Evolutionary conservation across 352 stramenopile species (phyloP).

Genomic region (Phytophthora podocarpi): DNA sequence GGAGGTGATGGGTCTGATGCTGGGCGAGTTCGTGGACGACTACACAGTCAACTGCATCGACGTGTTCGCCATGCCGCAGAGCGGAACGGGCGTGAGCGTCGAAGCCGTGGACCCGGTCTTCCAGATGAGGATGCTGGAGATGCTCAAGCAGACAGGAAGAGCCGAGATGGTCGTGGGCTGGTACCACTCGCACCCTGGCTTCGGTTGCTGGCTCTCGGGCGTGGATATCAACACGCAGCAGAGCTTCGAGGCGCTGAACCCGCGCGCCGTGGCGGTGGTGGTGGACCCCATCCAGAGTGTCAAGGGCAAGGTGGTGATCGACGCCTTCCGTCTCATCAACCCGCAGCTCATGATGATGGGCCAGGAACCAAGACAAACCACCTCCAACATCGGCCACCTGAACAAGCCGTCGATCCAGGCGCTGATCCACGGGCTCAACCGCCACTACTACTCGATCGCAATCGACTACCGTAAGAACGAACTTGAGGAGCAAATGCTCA

Average conservation of each 20-base stretch:
- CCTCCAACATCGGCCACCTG: slow-evolving; percentile 98
- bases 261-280: slow-evolving; percentile 97
- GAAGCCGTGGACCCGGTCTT: slow-evolving; percentile 99
- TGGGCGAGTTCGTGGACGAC: slow-evolving; percentile 99
- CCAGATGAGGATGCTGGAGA: slow-evolving; percentile 99
- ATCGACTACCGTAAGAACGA: slow-evolving; percentile 99
- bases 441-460: slow-evolving; percentile 98
- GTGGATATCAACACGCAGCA: slow-evolving; percentile 99
- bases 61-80: slow-evolving; percentile 99
- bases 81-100: slow-evolving; percentile 93
- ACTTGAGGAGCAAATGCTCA: slow-evolving; percentile 99
- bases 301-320: slow-evolving; percentile 99
- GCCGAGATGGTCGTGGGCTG: slow-evolving; percentile 96
- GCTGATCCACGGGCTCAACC: slow-evolving; percentile 98
- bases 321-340: slow-evolving; percentile 99
- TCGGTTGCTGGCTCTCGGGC: slow-evolving; percentile 99
- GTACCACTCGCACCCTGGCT: slow-evolving; percentile 99
- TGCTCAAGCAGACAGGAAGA: slow-evolving; percentile 98
- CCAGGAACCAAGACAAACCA: slow-evolving; percentile 98
- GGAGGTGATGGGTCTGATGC: slow-evolving; percentile 99
- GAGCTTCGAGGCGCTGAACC: slow-evolving; percentile 99
- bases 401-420: slow-evolving; percentile 99
- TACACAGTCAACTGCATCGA: slow-evolving; percentile 99
- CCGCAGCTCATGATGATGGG: slow-evolving; percentile 98
- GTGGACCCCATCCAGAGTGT: slow-evolving; percentile 99